Evolutionary conservation across 768 basidiomycete genomes (phyloP), one percentile per base, ranked within the genome.

Genomic region (Pulveroboletus sp.): DNA sequence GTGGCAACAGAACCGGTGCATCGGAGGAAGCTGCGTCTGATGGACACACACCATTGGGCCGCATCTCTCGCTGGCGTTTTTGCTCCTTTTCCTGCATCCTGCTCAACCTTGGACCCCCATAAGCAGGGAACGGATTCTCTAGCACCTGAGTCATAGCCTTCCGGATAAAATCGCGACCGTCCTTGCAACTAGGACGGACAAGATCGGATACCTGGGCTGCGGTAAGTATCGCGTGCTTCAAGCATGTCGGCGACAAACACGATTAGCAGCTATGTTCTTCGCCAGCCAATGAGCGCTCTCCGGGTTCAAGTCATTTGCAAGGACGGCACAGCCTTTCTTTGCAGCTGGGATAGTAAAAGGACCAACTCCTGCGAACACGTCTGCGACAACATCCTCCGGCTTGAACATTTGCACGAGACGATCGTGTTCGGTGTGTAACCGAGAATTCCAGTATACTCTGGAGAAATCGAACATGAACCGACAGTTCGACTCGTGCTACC

Each of bases 381-480:
- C 96, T 4, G 83, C 93, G 21, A 98, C 69, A 17, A 98, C 80
- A 46, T 92, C 90, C 24, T 83, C 76, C 0, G 83, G 80, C 26
- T 76, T 65, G 69, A 97, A 94, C 32, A 76, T 57, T 15, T 77
- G 65, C 37, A 98, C 88, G 14, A 99, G 75, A 3, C 94, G 84
- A 26, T 83, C 81, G 62, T 99, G 96, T 63, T 99, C 96, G 5
- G 84, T 83, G 50, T 92, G 88, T 32, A 99, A 72, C 33, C 96
- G 84, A 14, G 94, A 95, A 72, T 99, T 99, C 94, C 94, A 99
- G 69, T 99, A 99, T 11, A 98, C 96, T 63, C 84, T 76, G 6
- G 87, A 84, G 63, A 98, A 99, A 66, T 99, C 93, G 60, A 99
- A 98, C 2, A 78, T 84, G 69, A 98, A 98, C 30, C 73, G 75